Conservation (phyloP, 257 asterid species). For the Solanum tacnaense region DNA sequence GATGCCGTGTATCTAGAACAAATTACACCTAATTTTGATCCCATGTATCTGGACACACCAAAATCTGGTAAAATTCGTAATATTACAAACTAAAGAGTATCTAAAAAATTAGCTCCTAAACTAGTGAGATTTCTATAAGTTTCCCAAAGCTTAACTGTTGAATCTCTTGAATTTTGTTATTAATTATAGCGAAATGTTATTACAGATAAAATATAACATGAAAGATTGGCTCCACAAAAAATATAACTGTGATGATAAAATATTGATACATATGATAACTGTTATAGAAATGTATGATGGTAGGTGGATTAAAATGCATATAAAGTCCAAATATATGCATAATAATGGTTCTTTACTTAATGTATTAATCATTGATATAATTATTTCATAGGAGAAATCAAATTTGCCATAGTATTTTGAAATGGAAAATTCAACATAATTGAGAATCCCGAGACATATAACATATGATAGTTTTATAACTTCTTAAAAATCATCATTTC, state of each 20-base stretch:
- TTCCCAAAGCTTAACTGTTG: not conserved
- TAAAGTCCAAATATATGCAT: not conserved
- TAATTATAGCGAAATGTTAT: no score
- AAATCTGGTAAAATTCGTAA: not conserved
- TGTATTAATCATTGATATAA: not conserved
- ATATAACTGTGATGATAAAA: no score
- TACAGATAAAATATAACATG: not conserved
- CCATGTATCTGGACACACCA: not conserved
- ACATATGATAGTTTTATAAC: not conserved
- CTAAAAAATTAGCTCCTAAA: no score
- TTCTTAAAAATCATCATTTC: not conserved
- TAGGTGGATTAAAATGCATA: no score
- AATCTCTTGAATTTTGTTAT: not conserved
- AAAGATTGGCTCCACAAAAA: no score
- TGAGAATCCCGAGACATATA: not conserved
- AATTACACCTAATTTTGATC: not conserved
- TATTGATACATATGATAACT: no score
- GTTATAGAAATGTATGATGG: no score
- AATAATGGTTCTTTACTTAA: not conserved
- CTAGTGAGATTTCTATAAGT: no score
- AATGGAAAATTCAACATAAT: not conserved
- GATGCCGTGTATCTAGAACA: no score
- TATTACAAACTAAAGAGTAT: not conserved
- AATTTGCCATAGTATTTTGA: not conserved
- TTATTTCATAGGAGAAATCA: not conserved